Conservation (phyloP, 2,329 filamentous ascomycete species). For the Xylariaceae sp. region DNA sequence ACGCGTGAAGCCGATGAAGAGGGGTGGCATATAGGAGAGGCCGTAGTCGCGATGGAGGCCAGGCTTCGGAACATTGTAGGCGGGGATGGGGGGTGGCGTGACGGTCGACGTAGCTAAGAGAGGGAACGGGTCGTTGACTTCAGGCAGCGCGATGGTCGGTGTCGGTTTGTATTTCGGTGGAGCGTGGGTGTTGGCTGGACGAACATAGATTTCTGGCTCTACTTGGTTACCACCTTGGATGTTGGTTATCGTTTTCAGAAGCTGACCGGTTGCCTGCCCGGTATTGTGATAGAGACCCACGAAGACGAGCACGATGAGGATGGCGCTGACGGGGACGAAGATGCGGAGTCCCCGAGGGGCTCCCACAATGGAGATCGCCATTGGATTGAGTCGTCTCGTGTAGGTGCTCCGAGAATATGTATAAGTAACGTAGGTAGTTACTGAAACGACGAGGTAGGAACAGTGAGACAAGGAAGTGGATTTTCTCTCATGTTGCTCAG, state of each 20-base stretch:
- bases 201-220: conserved; percentile 9
- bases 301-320: conserved; percentile 20
- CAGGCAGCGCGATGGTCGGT: conserved; percentile 18
- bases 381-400: conserved; percentile 2
- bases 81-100: conserved; percentile 31
- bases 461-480: neutral
- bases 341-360: conserved; percentile 23
- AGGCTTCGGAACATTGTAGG: conserved; percentile 33
- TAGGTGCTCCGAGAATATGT: neutral
- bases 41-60: conserved; percentile 32
- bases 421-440: neutral
- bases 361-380: conserved; percentile 15
- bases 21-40: conserved; percentile 33
- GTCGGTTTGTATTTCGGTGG: conserved; percentile 29
- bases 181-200: conserved; percentile 23
- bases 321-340: conserved; percentile 20
- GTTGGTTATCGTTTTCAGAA: conserved; percentile 22
- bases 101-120: conserved; percentile 22
- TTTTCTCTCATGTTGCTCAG: conserved; percentile 1
- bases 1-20: conserved; percentile 46
- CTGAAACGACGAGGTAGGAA: neutral
- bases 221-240: conserved; percentile 17
- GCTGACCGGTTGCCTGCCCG: conserved; percentile 13
- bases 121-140: conserved; percentile 26
- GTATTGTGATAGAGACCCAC: conserved; percentile 18